These are phyloP conservation scores for Ensete ventricosum DNA, from an alignment of 176 grass and related monocot genomes.

Conservation along the genomic window DNA sequence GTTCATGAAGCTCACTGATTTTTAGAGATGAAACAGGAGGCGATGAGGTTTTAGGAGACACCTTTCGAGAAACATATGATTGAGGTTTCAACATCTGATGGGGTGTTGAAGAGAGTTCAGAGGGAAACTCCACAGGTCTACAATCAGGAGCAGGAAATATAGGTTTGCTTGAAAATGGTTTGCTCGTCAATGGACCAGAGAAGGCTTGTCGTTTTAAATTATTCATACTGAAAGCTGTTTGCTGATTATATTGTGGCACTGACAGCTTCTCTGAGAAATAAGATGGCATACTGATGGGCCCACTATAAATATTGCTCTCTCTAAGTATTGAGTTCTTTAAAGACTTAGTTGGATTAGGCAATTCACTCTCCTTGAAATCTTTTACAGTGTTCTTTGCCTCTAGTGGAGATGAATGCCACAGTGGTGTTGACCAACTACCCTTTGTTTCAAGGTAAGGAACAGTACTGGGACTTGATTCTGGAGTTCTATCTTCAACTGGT, in stretches of 20 bases:
- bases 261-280: constrained; percentile 28
- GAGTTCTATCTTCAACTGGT: constrained; percentile 42
- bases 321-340: constrained; percentile 7
- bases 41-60: constrained; percentile 21
- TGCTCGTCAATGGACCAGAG: constrained; percentile 74
- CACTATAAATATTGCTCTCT: constrained; percentile 38
- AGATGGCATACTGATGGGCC: constrained; percentile 49
- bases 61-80: constrained; percentile 9
- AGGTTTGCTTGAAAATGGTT: constrained; percentile 42
- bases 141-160: constrained; percentile 33
- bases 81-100: constrained; percentile 33
- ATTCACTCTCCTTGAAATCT: constrained; percentile 3
- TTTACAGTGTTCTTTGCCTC: constrained; percentile 30
- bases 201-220: constrained; percentile 61
- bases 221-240: constrained; percentile 30
- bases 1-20: constrained; percentile 90
- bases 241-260: constrained; percentile 31
- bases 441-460: constrained; percentile 26
- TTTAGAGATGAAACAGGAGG: constrained; percentile 44
- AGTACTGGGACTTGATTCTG: constrained; percentile 21
- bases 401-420: constrained; percentile 50
- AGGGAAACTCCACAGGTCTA: constrained; percentile 27
- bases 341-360: not conserved
- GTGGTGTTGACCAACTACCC: constrained; percentile 25
- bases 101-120: constrained; percentile 30